A percentile compares a stretch with the other conserved stretches of the same genome.
These are phyloP conservation scores for Nyssa sinensis DNA, from an alignment of 148 eudicot genomes.

Conservation along the genomic window DNA sequence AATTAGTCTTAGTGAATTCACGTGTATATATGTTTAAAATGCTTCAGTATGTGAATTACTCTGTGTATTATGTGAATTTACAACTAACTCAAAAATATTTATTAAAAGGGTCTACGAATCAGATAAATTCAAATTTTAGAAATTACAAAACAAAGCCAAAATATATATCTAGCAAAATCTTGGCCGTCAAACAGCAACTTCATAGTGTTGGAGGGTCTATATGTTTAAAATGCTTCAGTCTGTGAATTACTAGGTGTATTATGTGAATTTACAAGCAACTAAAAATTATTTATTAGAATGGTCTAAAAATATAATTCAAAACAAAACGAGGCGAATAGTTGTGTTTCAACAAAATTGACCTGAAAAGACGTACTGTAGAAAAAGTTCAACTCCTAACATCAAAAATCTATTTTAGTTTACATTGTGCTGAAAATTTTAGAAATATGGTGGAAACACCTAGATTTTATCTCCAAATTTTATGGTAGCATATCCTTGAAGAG, in stretches of 20 bases:
- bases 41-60: neutral
- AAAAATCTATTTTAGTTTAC: neutral
- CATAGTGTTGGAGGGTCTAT: neutral
- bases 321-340: neutral
- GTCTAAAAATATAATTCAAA: no score
- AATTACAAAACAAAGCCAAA: neutral
- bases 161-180: neutral
- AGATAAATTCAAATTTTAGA: neutral
- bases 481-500: neutral
- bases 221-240: neutral
- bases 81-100: neutral
- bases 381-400: neutral
- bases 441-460: constrained; percentile 1
- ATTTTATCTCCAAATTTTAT: neutral
- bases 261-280: neutral
- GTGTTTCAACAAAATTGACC: neutral
- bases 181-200: neutral
- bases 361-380: neutral
- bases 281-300: no score
- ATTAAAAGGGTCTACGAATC: no score
- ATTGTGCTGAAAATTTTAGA: neutral
- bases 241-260: neutral
- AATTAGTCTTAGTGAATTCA: neutral
- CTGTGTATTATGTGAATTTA: neutral
- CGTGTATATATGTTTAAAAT: neutral